These are phyloP conservation scores for Colletotrichum acutatum DNA, from an alignment of 2,329 filamentous ascomycete species.

Conservation along the genomic window DNA sequence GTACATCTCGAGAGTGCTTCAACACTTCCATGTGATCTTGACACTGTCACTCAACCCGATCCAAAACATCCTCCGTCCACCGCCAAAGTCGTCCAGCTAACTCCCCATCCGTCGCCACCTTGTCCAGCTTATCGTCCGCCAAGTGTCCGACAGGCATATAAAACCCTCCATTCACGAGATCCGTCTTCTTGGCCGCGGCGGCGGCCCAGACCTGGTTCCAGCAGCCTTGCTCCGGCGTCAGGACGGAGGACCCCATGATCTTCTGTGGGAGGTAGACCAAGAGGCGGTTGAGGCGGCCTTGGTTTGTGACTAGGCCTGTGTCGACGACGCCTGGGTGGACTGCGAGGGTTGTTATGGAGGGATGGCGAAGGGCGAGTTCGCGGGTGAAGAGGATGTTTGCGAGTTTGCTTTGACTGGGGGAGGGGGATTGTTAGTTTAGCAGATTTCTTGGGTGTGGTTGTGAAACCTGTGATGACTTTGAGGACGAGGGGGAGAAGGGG, in stretches of 20 bases:
- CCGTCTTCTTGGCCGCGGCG: constrained; percentile 35
- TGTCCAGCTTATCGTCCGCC: constrained; percentile 37
- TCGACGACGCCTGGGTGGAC: constrained; percentile 44
- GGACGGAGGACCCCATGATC: constrained; percentile 32
- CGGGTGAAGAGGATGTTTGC: constrained; percentile 46
- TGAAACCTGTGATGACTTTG: background rate
- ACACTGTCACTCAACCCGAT: background rate
- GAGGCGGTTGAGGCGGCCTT: constrained; percentile 40
- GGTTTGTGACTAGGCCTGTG: constrained; percentile 41
- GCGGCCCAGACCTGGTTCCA: constrained; percentile 47
- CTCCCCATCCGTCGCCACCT: constrained; percentile 39
- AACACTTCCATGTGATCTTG: too few species aligned
- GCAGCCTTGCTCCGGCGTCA: constrained; percentile 44
- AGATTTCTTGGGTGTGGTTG: too few species aligned
- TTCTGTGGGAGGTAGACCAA: constrained; percentile 40
- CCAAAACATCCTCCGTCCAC: constrained; percentile 47
- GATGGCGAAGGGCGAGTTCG: constrained; percentile 43
- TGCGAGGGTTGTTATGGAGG: constrained; percentile 41
- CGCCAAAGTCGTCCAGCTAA: constrained; percentile 50
- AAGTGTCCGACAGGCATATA: constrained; percentile 44
- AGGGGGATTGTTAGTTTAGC: background rate
- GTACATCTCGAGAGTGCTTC: too few species aligned
- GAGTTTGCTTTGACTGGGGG: constrained; percentile 44
- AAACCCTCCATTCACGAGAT: constrained; percentile 38
- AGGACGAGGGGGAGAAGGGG: background rate